A percentile compares a stretch with the other conserved stretches of the same genome.
Conservation (phyloP, 2,329 filamentous ascomycete genomes). For the Zalaria sp. region DNA sequence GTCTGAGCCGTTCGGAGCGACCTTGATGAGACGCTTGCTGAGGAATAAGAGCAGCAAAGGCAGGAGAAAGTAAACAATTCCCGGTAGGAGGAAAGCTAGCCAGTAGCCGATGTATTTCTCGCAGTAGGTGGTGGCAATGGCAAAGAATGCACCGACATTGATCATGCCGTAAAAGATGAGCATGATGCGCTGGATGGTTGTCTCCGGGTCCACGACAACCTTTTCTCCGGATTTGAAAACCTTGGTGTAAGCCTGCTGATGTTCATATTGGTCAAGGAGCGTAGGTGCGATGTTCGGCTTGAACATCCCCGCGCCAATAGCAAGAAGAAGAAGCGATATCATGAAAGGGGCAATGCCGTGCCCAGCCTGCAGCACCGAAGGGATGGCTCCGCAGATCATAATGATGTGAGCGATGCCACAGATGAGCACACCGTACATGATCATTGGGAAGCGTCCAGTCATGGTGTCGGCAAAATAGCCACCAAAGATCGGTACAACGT, state of each 20-base stretch:
- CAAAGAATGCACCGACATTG: slow-evolving; percentile 56
- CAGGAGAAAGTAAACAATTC: slow-evolving; percentile 45
- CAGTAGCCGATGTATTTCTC: slow-evolving; percentile 54
- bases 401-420: slow-evolving; percentile 23
- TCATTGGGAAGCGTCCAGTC: slow-evolving; percentile 26
- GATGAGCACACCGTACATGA: slow-evolving; percentile 23
- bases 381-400: slow-evolving; percentile 13
- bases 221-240: slow-evolving; percentile 25
- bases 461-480: slow-evolving; percentile 31
- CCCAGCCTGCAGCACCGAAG: slow-evolving; percentile 17
- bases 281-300: slow-evolving; percentile 56
- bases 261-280: slow-evolving; percentile 30
- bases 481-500: slow-evolving; percentile 38
- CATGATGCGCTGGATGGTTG: slow-evolving; percentile 32
- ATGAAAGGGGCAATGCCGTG: slow-evolving; percentile 24
- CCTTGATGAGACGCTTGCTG: slow-evolving; percentile 10
- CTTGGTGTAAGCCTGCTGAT: slow-evolving; percentile 24
- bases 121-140: slow-evolving; percentile 52
- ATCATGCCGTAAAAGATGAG: slow-evolving; percentile 58
- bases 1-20: slow-evolving; percentile 12
- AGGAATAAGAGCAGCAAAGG: slow-evolving; percentile 14
- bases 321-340: slow-evolving; percentile 25
- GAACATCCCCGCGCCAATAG: slow-evolving; percentile 40
- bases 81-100: slow-evolving; percentile 46
- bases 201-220: slow-evolving; percentile 31